Evolutionary conservation across 768 basidiomycete genomes (phyloP).

Genomic region (Naganishia antarctica): DNA sequence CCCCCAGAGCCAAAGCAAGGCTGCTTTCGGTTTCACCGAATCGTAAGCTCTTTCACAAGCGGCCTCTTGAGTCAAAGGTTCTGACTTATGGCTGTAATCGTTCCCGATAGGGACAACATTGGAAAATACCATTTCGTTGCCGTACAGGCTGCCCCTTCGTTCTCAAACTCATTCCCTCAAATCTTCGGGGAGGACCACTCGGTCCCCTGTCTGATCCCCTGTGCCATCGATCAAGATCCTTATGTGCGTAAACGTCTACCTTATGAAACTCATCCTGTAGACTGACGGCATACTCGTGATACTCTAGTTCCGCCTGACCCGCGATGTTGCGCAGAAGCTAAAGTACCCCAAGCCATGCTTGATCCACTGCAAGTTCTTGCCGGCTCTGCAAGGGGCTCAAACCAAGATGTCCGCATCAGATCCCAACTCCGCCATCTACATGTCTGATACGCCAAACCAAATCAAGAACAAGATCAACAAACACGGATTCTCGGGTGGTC

Average conservation of each 20-base stretch:
- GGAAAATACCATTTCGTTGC: slow-evolving; percentile 96
- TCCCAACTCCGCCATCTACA: slow-evolving; percentile 86
- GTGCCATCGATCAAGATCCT: slow-evolving; percentile 81
- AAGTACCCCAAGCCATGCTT: slow-evolving; percentile 93
- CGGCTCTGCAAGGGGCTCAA: slow-evolving; percentile 93
- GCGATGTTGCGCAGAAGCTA: slow-evolving; percentile 87
- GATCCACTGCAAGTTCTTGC: slow-evolving; percentile 95
- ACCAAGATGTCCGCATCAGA: slow-evolving; percentile 99
- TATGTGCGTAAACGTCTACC: slow-evolving; percentile 36
- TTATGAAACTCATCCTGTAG: too few species aligned
- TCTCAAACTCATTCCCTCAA: slow-evolving; percentile 97
- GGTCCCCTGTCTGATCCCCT: slow-evolving; percentile 90
- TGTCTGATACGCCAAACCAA: slow-evolving; percentile 85
- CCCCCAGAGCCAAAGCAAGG: slow-evolving; percentile 86
- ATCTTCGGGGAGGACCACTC: slow-evolving; percentile 80
- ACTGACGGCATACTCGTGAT: slow-evolving; percentile 51
- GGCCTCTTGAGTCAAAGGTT: not conserved
- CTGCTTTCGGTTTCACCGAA: slow-evolving; percentile 93
- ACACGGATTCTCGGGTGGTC: slow-evolving; percentile 93
- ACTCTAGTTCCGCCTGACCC: slow-evolving; percentile 94
- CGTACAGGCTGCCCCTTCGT: slow-evolving; percentile 91
- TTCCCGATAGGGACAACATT: slow-evolving; percentile 74
- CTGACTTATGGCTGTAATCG: not conserved
- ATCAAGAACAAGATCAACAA: slow-evolving; percentile 97
- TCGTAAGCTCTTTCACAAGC: slow-evolving; percentile 59